Evolutionary conservation across 805 yeast species (phyloP).

Genomic region (Cyberlindnera nakhonratchasimensis): DNA sequence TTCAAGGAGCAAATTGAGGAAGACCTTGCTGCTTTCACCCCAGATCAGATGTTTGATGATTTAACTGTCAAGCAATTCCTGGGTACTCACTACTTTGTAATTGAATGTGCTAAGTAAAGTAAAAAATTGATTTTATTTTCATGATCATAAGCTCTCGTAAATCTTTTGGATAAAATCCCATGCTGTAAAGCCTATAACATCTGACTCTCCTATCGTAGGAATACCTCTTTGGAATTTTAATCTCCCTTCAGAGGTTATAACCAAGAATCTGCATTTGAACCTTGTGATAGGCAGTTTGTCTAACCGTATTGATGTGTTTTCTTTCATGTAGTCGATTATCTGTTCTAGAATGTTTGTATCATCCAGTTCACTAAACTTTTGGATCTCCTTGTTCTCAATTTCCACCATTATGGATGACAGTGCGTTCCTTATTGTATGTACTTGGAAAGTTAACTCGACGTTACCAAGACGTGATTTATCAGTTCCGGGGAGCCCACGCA

Average conservation of each 20-base stretch:
- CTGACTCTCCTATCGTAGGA: slow-evolving; percentile 20
- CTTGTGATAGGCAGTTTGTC: slow-evolving; percentile 21
- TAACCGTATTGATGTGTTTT: slow-evolving; percentile 30
- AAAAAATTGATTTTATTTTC: not conserved
- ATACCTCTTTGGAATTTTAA: slow-evolving; percentile 21
- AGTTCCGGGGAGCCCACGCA: slow-evolving; percentile 14
- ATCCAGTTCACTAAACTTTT: slow-evolving; percentile 14
- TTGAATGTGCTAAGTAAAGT: slow-evolving; percentile 5
- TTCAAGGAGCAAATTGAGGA: slow-evolving; percentile 33
- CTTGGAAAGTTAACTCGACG: slow-evolving; percentile 27
- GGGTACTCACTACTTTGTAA: slow-evolving; percentile 25
- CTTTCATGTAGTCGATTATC: slow-evolving; percentile 22
- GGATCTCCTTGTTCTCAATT: slow-evolving; percentile 26
- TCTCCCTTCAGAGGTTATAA: slow-evolving; percentile 23
- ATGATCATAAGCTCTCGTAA: slow-evolving; percentile 10
- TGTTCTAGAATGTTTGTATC: slow-evolving; percentile 16
- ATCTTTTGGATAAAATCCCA: slow-evolving; percentile 26
- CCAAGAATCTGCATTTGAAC: slow-evolving; percentile 21
- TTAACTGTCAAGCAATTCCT: slow-evolving; percentile 20
- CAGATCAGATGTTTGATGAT: slow-evolving; percentile 7
- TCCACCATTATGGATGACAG: slow-evolving; percentile 28
- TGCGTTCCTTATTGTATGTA: slow-evolving; percentile 23
- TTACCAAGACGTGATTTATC: slow-evolving; percentile 26
- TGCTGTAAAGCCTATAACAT: slow-evolving; percentile 23
- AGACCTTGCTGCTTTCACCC: slow-evolving; percentile 7